Base-by-base conservation (phyloP, 2,329 filamentous ascomycete species). In the Verticillium albo-atrum region DNA sequence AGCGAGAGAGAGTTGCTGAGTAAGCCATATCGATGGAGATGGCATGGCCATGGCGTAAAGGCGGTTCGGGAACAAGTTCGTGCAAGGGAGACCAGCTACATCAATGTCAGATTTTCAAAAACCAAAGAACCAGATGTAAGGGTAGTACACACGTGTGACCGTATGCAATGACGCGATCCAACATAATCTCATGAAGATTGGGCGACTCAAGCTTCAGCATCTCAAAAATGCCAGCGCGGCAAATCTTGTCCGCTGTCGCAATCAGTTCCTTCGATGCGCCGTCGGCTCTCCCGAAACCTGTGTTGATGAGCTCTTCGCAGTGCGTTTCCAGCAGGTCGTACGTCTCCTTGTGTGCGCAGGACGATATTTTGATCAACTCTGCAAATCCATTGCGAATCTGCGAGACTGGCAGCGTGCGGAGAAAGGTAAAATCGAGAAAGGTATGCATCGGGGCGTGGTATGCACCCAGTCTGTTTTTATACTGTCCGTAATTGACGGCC, bases 11-110 rank as follows among this genome's bases (percentile, higher is more conserved):
- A 0, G 88, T 90, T 0, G 88, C 87, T 0, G 87, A 89, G 74
- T 88, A 91, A 0, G 88, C 88, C 88, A 91, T 91, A 70, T 90
- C 88, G 62, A 90, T 89, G 2, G 85, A 88, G 65, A 91, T 90
- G 64, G 88, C 88, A 68, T 91, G 88, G 3, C 88, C 88, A 69
- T 91, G 89, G 50, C 88, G 84, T 51, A 90, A 81, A 1, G 88
- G 88, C 0, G 86, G 85, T 56, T 87, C 82, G 0, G 88, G 88
- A 0, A 88, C 79, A 10, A 91, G 81, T 72, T 91, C 88, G 68
- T 90, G 87, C 6, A 90, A 78, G 23, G 88, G 88, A 4, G 87
- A 90, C 88, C 88, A 90, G 6, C 82, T 85, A 51, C 30, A 51
- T 1, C 4, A 7, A 9, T 12, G 4, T 47, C 25, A 47, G 42